Evolutionary conservation across 202 grass and related monocot genomes (phyloP), one percentile per base, ranked within the genome.

Genomic region (Zizania palustris): DNA sequence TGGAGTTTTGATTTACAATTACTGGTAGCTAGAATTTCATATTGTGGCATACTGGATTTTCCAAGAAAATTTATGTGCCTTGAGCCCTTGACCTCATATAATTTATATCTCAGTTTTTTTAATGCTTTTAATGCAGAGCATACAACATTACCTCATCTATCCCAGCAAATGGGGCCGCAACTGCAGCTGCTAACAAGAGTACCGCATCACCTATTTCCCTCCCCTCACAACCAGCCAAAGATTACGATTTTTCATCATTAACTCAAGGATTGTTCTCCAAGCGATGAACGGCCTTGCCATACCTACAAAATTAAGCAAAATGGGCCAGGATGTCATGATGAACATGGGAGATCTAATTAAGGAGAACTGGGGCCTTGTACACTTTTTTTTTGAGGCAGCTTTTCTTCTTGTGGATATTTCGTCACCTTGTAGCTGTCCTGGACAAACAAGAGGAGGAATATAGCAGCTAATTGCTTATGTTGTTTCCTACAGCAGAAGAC

Each of bases 191-290:
- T 69, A 87, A 78, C 79, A 97, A 60, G 15, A 69, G 68, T 14
- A 71, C 84, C 28, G 16, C 73, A 13, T 54, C 82, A 21, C 13
- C 88, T 62, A 60, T 82, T 82, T 63, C 75, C 45, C 28, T 85
- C 37, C 84, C 91, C 20, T 77, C 82, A 39, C 84, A 81, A 53
- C 83, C 91, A 38, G 93, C 78, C 72, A 83, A 84, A 82, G 91
- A 93, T 35, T 92, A 88, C 6, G 93, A 97, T 67, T 97, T 97
- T 77, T 97, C 93, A 14, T 90, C 91, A 2, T 90, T 97, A 67
- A 97, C 93, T 48, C 88, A 91, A 81, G 90, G 84, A 71, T 86
- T 97, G 85, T 81, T 97, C 64, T 79, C 80, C 59, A 97, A 90
- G 72, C 67, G 82, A 43, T 97, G 82, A 97, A 69, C 6, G 28